Conservation (phyloP, 495 filamentous ascomycete species). For the Lasiosphaeria ovina region DNA sequence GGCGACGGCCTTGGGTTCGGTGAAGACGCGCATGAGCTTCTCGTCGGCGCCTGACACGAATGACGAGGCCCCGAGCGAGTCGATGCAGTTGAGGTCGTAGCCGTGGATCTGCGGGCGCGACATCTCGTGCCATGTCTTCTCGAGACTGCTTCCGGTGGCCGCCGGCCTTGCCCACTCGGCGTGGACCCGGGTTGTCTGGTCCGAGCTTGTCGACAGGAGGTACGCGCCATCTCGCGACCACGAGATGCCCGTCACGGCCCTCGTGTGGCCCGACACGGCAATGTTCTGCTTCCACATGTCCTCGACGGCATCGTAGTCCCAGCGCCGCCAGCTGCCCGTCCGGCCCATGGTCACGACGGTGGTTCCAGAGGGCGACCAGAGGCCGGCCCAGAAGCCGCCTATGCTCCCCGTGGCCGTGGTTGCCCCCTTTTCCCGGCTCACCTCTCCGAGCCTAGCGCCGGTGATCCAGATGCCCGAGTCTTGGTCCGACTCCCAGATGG, state of each 20-base stretch:
- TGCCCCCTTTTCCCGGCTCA: conserved; percentile 88
- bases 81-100: conserved; percentile 95
- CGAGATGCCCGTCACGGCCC: conserved; percentile 70
- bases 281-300: conserved; percentile 73
- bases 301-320: conserved; percentile 50
- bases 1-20: conserved; percentile 82
- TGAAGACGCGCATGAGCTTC: conserved; percentile 93
- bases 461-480: conserved; percentile 88
- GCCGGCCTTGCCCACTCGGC: conserved; percentile 64
- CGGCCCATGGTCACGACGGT: conserved; percentile 78
- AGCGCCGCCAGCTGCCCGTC: conserved; percentile 90
- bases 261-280: conserved; percentile 81
- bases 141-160: conserved; percentile 23
- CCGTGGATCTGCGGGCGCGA: conserved; percentile 95
- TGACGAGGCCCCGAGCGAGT: conserved; percentile 61
- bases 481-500: conserved; percentile 84
- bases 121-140: conserved; percentile 83
- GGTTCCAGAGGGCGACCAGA: conserved; percentile 81
- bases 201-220: conserved; percentile 81
- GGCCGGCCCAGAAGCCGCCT: conserved; percentile 92
- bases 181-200: conserved; percentile 93
- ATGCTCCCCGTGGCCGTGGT: conserved; percentile 94
- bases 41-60: conserved; percentile 98
- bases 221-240: conserved; percentile 85
- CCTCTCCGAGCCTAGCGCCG: conserved; percentile 79